Conservation (phyloP, 75 land plant genomes). For the Pinus taeda region DNA sequence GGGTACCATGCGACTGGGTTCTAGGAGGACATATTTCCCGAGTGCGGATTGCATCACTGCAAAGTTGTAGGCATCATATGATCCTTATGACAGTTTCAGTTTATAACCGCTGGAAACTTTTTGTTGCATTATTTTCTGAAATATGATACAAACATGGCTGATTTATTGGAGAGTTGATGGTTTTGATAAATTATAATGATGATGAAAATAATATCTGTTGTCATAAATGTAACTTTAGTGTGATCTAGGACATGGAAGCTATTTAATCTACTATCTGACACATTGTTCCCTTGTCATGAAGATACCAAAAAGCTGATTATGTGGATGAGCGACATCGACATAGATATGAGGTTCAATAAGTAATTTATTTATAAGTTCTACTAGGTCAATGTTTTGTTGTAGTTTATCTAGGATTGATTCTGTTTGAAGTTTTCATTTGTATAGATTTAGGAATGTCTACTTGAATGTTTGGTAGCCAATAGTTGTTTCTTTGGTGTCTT, state of each 20-base stretch:
- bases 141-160: not conserved
- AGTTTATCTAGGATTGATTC: not conserved
- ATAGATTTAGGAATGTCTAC: not conserved
- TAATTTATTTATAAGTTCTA: not conserved
- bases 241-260: not conserved
- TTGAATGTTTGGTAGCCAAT: not conserved
- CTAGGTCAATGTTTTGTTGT: not conserved
- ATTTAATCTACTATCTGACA: not conserved
- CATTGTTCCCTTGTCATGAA: not conserved
- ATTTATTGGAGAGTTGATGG: not conserved
- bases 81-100: not conserved
- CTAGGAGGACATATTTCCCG: conserved; percentile 37
- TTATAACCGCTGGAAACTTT: not conserved
- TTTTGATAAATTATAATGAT: not conserved
- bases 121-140: not conserved
- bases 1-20: conserved; percentile 50
- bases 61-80: conserved; percentile 29
- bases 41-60: conserved; percentile 42
- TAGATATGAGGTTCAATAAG: conserved; percentile 82
- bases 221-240: not conserved
- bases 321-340: conserved; percentile 95
- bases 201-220: not conserved
- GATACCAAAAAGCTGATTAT: conserved; percentile 55
- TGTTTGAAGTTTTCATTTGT: not conserved
- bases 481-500: not conserved